Evolutionary conservation across 257 asterid genomes (phyloP), one percentile per base, ranked within the genome.

Genomic region (Voacanga thouarsii): DNA sequence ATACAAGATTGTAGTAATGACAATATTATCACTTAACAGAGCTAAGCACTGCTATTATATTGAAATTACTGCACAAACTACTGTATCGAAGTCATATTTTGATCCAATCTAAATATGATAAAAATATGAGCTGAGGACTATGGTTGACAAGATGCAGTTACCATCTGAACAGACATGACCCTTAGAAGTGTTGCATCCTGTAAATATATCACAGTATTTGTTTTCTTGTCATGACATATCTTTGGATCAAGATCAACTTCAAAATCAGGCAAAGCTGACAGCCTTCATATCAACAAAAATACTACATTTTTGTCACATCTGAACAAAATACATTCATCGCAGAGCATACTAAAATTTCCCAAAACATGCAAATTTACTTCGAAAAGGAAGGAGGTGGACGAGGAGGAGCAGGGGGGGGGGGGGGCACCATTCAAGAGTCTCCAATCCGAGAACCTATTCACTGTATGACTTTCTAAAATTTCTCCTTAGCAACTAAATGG

Each of bases 201-300:
- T 63, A 9, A 28, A 63, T 63, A 24, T 10, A 61, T 26, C 37
- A 61, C 41, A 19, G 23, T 15, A 26, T 11, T 61, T n/a, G 39
- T 26, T 24, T 26, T 61, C 68, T 61, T 11, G 18, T 26, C 7
- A 11, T 28, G 10, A 61, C 43, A 19, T 21, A 14, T 47, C 39
- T 18, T 53, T 8, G 43, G 45, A 51, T 21, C 28, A 77, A 77
- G 74, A 76, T 64, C 12, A 63, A 30, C 64, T 49, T 53, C n/a
- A n/a, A 21, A 30, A 50, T 63, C 69, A 7, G 44, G 43, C 9
- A 28, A 28, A 26, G 44, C 43, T 63, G 44, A 55, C 12, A 28
- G 69, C 44, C 23, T 63, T 63, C 44, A 28, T 63, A 63, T 26
- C 23, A 28, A 10, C 3, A 60, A 33, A 55, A 55, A 55, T 21